Evolutionary conservation across 2,329 filamentous ascomycete species (phyloP).

Genomic region (Helotiales sp.): DNA sequence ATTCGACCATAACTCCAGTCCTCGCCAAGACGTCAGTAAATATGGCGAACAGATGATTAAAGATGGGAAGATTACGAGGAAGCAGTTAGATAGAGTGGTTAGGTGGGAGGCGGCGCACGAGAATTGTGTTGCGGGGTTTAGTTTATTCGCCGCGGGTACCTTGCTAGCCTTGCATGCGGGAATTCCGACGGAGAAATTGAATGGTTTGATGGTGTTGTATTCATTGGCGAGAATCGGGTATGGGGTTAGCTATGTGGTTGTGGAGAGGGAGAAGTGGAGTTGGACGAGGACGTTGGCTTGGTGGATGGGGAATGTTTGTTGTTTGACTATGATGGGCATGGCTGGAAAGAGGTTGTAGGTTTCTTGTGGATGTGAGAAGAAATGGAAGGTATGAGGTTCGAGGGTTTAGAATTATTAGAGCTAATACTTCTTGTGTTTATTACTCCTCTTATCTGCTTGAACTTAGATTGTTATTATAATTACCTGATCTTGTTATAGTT

Average conservation of each 20-base stretch:
- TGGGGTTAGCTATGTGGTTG: constrained; percentile 41
- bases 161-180: constrained; percentile 41
- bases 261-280: constrained; percentile 38
- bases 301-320: constrained; percentile 46
- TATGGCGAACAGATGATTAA: constrained; percentile 45
- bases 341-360: constrained; percentile 31
- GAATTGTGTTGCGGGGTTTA: constrained; percentile 46
- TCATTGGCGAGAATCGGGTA: constrained; percentile 43
- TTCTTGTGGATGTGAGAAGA: no score
- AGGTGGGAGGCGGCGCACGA: constrained; percentile 47
- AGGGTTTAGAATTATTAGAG: no score
- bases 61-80: constrained; percentile 44
- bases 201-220: constrained; percentile 41
- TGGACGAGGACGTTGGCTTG: constrained; percentile 40
- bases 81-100: constrained; percentile 43
- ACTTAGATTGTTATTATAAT: no score
- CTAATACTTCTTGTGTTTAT: no score
- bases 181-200: constrained; percentile 39
- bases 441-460: no score
- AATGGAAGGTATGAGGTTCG: no score
- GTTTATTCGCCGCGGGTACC: constrained; percentile 40
- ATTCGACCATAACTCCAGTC: constrained; percentile 48
- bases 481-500: no score
- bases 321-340: constrained; percentile 39
- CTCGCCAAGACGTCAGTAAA: constrained; percentile 46